These are phyloP conservation scores for Globisporangium perplexum DNA, from an alignment of 352 stramenopile species.

Conservation along the genomic window DNA sequence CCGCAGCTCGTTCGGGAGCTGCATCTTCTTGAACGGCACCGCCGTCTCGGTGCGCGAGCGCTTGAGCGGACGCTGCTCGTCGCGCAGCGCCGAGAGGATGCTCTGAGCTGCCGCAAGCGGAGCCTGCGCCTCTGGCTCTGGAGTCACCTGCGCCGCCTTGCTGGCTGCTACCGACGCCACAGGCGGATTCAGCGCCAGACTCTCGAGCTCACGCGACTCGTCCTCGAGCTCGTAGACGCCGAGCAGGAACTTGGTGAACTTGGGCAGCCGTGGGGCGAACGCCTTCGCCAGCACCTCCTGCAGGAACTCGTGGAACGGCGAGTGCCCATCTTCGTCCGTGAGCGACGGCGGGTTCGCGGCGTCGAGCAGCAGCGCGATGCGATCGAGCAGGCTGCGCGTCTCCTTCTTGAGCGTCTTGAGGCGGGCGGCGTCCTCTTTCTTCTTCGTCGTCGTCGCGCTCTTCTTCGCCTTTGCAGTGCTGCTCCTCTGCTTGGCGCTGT, in stretches of 20 bases:
- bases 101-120: conserved; percentile 21
- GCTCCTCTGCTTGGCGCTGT: conserved; percentile 10
- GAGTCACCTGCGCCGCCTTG: background rate
- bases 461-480: conserved; percentile 29
- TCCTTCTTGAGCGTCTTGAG: conserved; percentile 41
- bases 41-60: conserved; percentile 22
- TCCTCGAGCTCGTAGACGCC: conserved; percentile 57
- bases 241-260: conserved; percentile 44
- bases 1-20: conserved; percentile 10
- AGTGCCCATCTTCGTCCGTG: conserved; percentile 55
- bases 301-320: conserved; percentile 71
- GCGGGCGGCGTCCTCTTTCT: background rate
- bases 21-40: conserved; percentile 46
- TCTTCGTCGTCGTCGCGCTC: background rate
- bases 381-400: conserved; percentile 60
- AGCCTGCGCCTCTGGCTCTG: conserved; percentile 1
- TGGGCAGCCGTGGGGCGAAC: conserved; percentile 35
- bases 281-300: conserved; percentile 36
- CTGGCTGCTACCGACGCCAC: conserved; percentile 11
- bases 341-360: conserved; percentile 60
- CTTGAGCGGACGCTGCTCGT: conserved; percentile 48
- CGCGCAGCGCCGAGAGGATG: conserved; percentile 57
- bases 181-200: conserved; percentile 5
- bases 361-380: conserved; percentile 67
- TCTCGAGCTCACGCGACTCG: conserved; percentile 15